Evolutionary conservation across 2,329 filamentous ascomycete species (phyloP).

Genomic region (Pseudogymnoascus sp.): DNA sequence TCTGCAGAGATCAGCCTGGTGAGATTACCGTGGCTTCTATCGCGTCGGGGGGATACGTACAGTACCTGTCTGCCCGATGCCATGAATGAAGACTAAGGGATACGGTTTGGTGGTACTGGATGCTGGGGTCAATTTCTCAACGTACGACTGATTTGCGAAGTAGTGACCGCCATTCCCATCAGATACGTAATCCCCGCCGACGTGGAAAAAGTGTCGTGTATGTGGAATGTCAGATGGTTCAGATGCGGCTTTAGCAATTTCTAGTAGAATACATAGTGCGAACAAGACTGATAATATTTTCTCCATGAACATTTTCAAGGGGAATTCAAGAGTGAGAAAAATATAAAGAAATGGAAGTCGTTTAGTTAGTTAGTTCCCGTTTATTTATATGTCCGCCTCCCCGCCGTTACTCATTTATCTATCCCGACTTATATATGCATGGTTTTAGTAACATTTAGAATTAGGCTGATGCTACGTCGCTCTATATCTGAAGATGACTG

Average conservation of each 20-base stretch:
- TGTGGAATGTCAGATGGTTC: background rate
- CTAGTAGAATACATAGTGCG: background rate
- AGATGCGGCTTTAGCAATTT: background rate
- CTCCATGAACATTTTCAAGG: background rate
- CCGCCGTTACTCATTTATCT: background rate
- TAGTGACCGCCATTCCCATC: conserved; percentile 10
- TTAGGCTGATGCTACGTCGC: background rate
- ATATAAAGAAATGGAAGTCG: background rate
- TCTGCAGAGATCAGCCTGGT: conserved; percentile 19
- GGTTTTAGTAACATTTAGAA: background rate
- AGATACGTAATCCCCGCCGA: conserved; percentile 21
- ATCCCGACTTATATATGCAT: background rate
- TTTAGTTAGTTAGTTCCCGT: background rate
- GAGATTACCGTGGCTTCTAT: background rate
- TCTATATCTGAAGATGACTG: background rate
- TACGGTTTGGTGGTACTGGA: conserved; percentile 12
- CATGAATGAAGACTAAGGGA: conserved; percentile 23
- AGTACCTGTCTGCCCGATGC: conserved; percentile 20
- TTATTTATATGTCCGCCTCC: background rate
- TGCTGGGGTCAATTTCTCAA: conserved; percentile 38
- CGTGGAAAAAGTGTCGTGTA: conserved; percentile 18
- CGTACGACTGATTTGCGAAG: conserved; percentile 40
- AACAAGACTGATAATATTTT: background rate
- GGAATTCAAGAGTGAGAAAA: background rate
- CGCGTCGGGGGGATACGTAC: conserved; percentile 13